Base-by-base conservation (phyloP, 2,329 filamentous ascomycete species). In the Bipolaris oryzae region DNA sequence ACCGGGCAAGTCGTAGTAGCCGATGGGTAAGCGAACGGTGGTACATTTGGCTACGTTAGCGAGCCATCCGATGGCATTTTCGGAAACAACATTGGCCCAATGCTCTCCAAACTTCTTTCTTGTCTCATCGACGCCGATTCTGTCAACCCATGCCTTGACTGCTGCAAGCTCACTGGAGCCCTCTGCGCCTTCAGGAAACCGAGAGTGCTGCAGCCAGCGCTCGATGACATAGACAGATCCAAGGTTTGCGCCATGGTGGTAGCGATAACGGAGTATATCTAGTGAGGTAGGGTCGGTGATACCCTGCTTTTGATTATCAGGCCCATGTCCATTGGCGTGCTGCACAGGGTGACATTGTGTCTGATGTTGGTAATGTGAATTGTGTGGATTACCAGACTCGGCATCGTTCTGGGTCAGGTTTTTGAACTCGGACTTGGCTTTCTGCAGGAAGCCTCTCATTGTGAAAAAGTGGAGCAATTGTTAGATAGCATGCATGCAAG, bases 141-240 rank as follows among this genome's bases (percentile, higher is more conserved):
- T 65, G 25, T 79, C 74, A 20, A 85, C 72, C 62, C 78, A 81
- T 37, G 77, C 76, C 43, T 77, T 79, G 1, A 83, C 80, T 48
- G 82, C 81, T 58, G 80, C 82, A 11, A 86, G 73, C 66, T 87
- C 85, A 57, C 79, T 82, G 15, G 77, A 77, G 5, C 77, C 78
- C 38, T 68, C 62, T 7, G 76, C 70, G 11, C 73, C 73, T 1
- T 76, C 69, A 2, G 79, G 77, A 61, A 83, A 86, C 69, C 84
- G 80, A 53, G 76, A 80, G 1, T 74, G 73, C 39, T 77, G 80
- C 3, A 87, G 77, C 84, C 84, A 87, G 68, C 80, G 78, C 66
- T 87, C 85, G 4, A 86, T 79, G n/a, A 86, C 80, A 68, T 85
- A 87, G 43, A 86, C 77, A 9, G 81, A 81, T 38, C 85, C 85